These are phyloP conservation scores for Phytopythium ostracodes DNA, from an alignment of 352 stramenopile species.

Conservation along the genomic window DNA sequence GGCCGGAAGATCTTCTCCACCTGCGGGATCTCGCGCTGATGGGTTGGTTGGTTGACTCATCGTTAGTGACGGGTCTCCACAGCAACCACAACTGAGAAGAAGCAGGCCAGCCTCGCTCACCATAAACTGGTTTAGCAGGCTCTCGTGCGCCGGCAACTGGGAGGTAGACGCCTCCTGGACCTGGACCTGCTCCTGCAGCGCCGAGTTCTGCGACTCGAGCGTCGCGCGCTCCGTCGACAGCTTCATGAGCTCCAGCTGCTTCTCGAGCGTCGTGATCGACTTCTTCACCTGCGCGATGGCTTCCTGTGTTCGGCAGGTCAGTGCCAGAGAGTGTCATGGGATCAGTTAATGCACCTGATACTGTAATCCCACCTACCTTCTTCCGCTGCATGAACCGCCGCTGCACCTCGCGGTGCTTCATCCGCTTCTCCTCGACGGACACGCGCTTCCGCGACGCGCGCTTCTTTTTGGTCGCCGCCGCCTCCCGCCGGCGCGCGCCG, in stretches of 20 bases:
- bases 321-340: not conserved
- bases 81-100: not conserved
- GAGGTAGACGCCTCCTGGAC: not conserved
- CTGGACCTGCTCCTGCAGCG: slow-evolving; percentile 17
- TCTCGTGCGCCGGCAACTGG: slow-evolving; percentile 13
- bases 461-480: slow-evolving; percentile 14
- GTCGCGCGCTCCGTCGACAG: slow-evolving; percentile 27
- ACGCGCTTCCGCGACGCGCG: slow-evolving; percentile 20
- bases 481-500: not conserved
- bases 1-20: slow-evolving; percentile 28
- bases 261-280: slow-evolving; percentile 25
- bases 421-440: slow-evolving; percentile 32
- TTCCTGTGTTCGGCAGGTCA: slow-evolving; percentile 8
- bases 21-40: slow-evolving; percentile 20
- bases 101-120: not conserved
- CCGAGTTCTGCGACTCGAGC: slow-evolving; percentile 33
- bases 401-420: slow-evolving; percentile 51
- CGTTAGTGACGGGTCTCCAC: not conserved
- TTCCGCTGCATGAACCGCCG: slow-evolving; percentile 51
- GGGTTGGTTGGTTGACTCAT: not conserved
- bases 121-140: slow-evolving; percentile 24
- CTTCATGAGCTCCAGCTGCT: slow-evolving; percentile 31
- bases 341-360: not conserved
- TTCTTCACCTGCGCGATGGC: slow-evolving; percentile 30
- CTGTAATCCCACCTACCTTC: slow-evolving; percentile 18